Percentiles rank a stretch among this genome's conserved stretches.
Evolutionary conservation across 768 basidiomycete species (phyloP).

Genomic region (Rhodocollybia butyracea): DNA sequence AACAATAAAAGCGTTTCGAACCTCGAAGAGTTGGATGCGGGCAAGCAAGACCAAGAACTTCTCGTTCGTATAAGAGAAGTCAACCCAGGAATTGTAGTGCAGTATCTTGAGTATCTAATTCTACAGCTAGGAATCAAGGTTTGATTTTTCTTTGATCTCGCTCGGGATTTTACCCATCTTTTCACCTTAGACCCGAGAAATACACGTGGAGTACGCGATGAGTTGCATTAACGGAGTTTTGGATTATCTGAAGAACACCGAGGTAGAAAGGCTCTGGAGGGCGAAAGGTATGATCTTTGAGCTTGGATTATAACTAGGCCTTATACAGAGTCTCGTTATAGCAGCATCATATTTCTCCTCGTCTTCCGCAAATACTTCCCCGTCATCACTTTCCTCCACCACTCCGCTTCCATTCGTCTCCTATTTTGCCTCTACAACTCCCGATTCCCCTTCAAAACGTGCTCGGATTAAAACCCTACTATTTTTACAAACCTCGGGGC

Average conservation of each 20-base stretch:
- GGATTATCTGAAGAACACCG: slow-evolving; percentile 40
- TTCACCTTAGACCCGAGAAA: slow-evolving; percentile 45
- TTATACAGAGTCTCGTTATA: slow-evolving; percentile 47
- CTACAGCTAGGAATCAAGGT: slow-evolving; percentile 64
- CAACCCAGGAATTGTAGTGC: slow-evolving; percentile 57
- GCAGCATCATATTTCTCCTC: slow-evolving; percentile 10
- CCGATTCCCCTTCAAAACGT: slow-evolving; percentile 71
- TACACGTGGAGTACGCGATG: slow-evolving; percentile 67
- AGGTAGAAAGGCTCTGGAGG: slow-evolving; percentile 64
- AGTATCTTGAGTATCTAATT: slow-evolving; percentile 81
- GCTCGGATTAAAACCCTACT: slow-evolving; percentile 72
- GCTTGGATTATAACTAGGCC: slow-evolving; percentile 26
- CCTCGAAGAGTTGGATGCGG: background rate
- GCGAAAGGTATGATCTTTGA: slow-evolving; percentile 53
- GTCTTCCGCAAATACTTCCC: background rate
- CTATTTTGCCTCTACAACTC: slow-evolving; percentile 82
- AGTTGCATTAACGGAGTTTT: slow-evolving; percentile 55
- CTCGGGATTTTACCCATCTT: background rate
- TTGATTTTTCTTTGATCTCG: background rate
- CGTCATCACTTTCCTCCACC: slow-evolving; percentile 23
- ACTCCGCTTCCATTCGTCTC: slow-evolving; percentile 44
- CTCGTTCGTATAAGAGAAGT: slow-evolving; percentile 55
- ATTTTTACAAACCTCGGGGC: slow-evolving; percentile 72
- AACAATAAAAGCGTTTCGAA: background rate
- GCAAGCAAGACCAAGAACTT: slow-evolving; percentile 56